phyloP scores from a whole-genome alignment of 352 stramenopile genomes.

The Phytophthora agathidicida region DNA sequence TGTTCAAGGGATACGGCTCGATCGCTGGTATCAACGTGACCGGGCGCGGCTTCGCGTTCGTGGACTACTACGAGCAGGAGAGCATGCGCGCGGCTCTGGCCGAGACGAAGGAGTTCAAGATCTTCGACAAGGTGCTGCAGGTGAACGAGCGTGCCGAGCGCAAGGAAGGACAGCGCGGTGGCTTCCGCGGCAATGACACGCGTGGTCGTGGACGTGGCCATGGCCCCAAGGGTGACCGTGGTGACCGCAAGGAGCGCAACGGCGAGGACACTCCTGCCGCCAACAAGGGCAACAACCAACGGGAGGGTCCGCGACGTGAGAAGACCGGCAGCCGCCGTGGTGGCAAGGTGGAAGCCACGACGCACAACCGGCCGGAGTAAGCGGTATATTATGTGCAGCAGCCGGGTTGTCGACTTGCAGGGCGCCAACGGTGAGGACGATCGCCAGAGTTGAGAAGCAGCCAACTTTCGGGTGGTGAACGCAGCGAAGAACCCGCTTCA shows the following conservation, averaged over 20 bases:
- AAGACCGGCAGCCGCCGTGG: slow-evolving; percentile 69
- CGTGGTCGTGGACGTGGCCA: slow-evolving; percentile 57
- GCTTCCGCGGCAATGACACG: slow-evolving; percentile 57
- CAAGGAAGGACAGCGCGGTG: slow-evolving; percentile 68
- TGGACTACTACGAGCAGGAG: slow-evolving; percentile 83
- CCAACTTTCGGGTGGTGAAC: slow-evolving; percentile 17
- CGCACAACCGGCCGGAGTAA: slow-evolving; percentile 57
- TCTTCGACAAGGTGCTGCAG: slow-evolving; percentile 77
- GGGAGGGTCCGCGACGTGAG: slow-evolving; percentile 54
- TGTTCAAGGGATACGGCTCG: slow-evolving; percentile 81
- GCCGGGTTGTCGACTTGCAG: slow-evolving; percentile 13
- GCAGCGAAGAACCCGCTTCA: slow-evolving; percentile 4
- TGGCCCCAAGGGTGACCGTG: slow-evolving; percentile 53
- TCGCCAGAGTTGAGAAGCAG: slow-evolving; percentile 13
- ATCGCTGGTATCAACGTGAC: slow-evolving; percentile 72
- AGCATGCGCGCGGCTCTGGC: slow-evolving; percentile 77
- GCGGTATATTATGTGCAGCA: slow-evolving; percentile 36
- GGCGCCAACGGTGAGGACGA: slow-evolving; percentile 9
- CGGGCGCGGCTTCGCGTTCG: slow-evolving; percentile 77
- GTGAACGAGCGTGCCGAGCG: slow-evolving; percentile 78
- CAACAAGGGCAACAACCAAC: slow-evolving; percentile 44
- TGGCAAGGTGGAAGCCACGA: slow-evolving; percentile 62
- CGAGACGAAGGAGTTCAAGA: slow-evolving; percentile 67
- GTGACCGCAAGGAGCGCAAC: slow-evolving; percentile 75
- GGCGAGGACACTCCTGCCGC: slow-evolving; percentile 47